These are phyloP conservation scores for Trametes gibbosa DNA, from an alignment of 768 basidiomycete genomes.

Conservation along the genomic window DNA sequence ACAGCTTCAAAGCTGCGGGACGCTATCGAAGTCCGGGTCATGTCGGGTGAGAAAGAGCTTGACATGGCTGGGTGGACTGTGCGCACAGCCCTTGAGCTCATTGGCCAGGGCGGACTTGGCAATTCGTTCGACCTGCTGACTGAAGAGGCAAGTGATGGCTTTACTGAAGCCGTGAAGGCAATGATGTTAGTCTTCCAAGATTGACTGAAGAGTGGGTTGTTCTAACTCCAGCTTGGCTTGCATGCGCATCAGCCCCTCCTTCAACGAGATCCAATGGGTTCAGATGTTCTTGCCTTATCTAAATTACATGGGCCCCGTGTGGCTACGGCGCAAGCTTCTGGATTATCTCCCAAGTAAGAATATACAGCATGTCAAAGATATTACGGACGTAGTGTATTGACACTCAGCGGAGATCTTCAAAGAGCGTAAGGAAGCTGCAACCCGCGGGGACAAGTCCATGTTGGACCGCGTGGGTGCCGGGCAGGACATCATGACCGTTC, in stretches of 20 bases:
- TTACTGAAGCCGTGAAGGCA: slow-evolving; percentile 18
- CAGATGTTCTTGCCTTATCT: slow-evolving; percentile 46
- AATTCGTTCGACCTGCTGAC: slow-evolving; percentile 20
- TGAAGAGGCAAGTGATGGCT: slow-evolving; percentile 12
- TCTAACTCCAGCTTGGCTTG: not conserved
- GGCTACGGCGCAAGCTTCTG: slow-evolving; percentile 42
- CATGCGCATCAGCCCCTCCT: not conserved
- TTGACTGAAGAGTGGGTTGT: not conserved
- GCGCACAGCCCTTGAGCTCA: slow-evolving; percentile 20
- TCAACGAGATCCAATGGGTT: slow-evolving; percentile 28
- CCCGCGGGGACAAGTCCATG: slow-evolving; percentile 26
- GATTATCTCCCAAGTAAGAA: slow-evolving; percentile 37
- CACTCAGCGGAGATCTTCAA: slow-evolving; percentile 40
- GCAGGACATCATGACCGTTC: slow-evolving; percentile 43
- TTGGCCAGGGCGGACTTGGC: slow-evolving; percentile 21
- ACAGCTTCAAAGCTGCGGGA: not conserved
- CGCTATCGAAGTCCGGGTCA: slow-evolving; percentile 6
- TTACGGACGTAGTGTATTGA: slow-evolving; percentile 46
- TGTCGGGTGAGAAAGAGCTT: not conserved
- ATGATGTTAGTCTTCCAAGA: slow-evolving; percentile 25
- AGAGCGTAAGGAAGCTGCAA: slow-evolving; percentile 34
- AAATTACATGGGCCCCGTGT: slow-evolving; percentile 38
- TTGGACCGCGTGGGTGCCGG: slow-evolving; percentile 28
- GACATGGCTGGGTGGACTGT: slow-evolving; percentile 21
- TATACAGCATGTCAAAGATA: slow-evolving; percentile 41